Percentiles rank a stretch among this genome's conserved stretches.
phyloP scores from a whole-genome alignment of 371 early-diverging fungal genomes.

The Lichtheimia ornata region DNA sequence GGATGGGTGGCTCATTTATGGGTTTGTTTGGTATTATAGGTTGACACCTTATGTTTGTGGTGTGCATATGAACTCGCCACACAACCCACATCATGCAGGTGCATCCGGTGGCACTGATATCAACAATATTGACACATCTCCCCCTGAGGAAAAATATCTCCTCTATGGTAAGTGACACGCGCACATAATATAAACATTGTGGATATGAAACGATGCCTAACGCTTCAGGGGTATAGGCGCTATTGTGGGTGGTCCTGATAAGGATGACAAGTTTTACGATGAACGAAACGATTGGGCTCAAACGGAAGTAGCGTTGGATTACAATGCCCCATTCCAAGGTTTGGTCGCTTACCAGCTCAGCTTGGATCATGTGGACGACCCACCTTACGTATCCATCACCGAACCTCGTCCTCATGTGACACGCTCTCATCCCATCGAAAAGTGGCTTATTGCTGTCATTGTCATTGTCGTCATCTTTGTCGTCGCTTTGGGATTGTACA shows the following conservation, averaged over 20 bases:
- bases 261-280: constrained; percentile 57
- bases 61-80: constrained; percentile 61
- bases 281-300: constrained; percentile 53
- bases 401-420: constrained; percentile 34
- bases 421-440: constrained; percentile 15
- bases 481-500: constrained; percentile 11
- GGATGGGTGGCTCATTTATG: neutral
- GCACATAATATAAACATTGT: neutral
- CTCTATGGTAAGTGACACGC: constrained; percentile 40
- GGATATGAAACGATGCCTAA: neutral
- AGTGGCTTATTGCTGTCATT: constrained; percentile 55
- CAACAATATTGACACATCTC: constrained; percentile 42
- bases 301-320: constrained; percentile 65
- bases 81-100: constrained; percentile 67
- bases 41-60: constrained; percentile 65
- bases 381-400: constrained; percentile 55
- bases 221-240: constrained; percentile 29
- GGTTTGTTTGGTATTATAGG: constrained; percentile 13
- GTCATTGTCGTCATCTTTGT: constrained; percentile 36
- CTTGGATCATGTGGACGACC: constrained; percentile 35
- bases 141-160: constrained; percentile 33
- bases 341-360: constrained; percentile 63
- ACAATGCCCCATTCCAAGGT: constrained; percentile 66
- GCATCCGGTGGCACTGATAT: constrained; percentile 59
- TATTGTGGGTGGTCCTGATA: constrained; percentile 64